phyloP scores from a whole-genome alignment of 176 grass and related monocot genomes.

The Zizania latifolia region DNA sequence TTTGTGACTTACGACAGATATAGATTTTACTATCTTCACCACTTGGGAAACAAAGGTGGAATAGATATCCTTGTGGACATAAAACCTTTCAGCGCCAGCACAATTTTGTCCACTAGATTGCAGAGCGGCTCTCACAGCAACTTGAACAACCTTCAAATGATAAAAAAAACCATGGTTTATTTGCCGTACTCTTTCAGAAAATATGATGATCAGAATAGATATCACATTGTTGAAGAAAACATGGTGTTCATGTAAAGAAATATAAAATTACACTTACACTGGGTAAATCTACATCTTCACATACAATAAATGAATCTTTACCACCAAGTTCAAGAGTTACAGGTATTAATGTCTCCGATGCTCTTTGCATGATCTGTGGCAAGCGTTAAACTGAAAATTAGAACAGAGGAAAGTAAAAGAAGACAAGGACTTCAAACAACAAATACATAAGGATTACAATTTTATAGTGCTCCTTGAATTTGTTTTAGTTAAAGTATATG shows the following conservation, averaged over 20 bases:
- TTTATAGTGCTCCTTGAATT: not conserved
- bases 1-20: conserved; percentile 81
- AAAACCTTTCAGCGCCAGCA: conserved; percentile 98
- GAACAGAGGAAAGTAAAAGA: not conserved
- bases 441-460: not conserved
- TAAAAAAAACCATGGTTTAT: conserved; percentile 24
- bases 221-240: conserved; percentile 2
- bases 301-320: conserved; percentile 99
- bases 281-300: conserved; percentile 94
- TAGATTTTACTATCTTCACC: conserved; percentile 79
- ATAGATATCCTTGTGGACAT: conserved; percentile 89
- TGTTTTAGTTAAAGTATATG: not conserved
- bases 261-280: conserved; percentile 52
- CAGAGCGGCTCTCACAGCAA: conserved; percentile 86
- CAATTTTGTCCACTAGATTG: conserved; percentile 98
- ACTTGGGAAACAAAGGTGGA: conserved; percentile 70
- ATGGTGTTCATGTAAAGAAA: conserved; percentile 5
- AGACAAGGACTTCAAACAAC: not conserved
- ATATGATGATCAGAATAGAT: not conserved
- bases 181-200: not conserved
- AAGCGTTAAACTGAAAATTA: conserved; percentile 26
- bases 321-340: conserved; percentile 95
- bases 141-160: conserved; percentile 78
- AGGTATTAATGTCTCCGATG: conserved; percentile 89
- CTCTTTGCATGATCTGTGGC: conserved; percentile 88